Conservation (phyloP, 805 yeast species). For the Yarrowia yakushimensis region DNA sequence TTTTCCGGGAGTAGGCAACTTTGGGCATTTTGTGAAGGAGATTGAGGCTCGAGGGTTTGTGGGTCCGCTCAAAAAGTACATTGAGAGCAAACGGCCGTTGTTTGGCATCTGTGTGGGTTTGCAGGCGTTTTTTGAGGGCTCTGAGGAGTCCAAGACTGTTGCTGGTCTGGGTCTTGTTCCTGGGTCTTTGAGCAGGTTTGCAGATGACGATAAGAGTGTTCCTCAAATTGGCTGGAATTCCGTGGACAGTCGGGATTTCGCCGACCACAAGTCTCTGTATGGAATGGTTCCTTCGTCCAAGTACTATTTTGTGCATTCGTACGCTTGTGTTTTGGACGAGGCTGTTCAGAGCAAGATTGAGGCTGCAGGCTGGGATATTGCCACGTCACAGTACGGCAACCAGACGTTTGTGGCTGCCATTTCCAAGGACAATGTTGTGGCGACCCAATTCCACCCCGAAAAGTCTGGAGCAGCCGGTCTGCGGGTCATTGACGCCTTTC, state of each 20-base stretch:
- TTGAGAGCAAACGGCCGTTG: conserved; percentile 72
- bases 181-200: conserved; percentile 57
- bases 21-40: conserved; percentile 84
- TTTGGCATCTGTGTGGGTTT: conserved; percentile 99
- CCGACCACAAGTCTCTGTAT: conserved; percentile 43
- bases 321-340: conserved; percentile 55
- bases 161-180: conserved; percentile 60
- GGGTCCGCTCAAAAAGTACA: conserved; percentile 62
- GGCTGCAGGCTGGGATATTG: conserved; percentile 63
- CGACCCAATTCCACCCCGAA: conserved; percentile 99
- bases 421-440: conserved; percentile 72
- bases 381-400: conserved; percentile 67
- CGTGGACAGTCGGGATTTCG: conserved; percentile 27
- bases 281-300: conserved; percentile 64
- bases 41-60: conserved; percentile 59
- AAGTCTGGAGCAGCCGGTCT: conserved; percentile 92
- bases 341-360: not conserved
- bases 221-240: conserved; percentile 97
- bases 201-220: conserved; percentile 65
- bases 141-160: conserved; percentile 67
- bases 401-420: conserved; percentile 83
- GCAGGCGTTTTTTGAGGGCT: conserved; percentile 73
- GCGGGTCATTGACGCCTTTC: conserved; percentile 66
- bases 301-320: conserved; percentile 94
- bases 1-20: conserved; percentile 97